phyloP scores from a whole-genome alignment of 2,329 filamentous ascomycete species.

The Ascochyta koolunga region DNA sequence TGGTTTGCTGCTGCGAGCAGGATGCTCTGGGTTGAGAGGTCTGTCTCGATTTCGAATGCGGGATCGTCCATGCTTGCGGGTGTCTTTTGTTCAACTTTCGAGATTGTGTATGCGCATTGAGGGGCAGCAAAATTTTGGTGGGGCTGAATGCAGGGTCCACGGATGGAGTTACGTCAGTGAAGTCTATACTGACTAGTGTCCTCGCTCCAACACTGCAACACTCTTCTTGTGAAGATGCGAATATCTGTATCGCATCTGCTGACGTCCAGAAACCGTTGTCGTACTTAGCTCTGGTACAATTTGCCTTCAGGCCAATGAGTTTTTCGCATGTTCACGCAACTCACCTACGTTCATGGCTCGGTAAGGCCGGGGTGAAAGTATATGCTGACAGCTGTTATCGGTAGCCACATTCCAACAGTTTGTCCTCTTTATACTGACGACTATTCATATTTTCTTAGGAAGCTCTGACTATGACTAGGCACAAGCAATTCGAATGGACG shows the following conservation, averaged over 20 bases:
- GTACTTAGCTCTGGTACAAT: too few relatives aligned
- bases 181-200: neutral
- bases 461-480: neutral
- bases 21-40: slow-evolving; percentile 62
- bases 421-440: too few relatives aligned
- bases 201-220: too few relatives aligned
- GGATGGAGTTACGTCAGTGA: neutral
- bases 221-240: too few relatives aligned
- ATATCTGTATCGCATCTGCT: too few relatives aligned
- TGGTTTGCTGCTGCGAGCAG: slow-evolving; percentile 71
- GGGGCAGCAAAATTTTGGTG: slow-evolving; percentile 14
- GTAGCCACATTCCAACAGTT: too few relatives aligned
- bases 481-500: slow-evolving; percentile 10
- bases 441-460: neutral
- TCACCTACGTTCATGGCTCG: too few relatives aligned
- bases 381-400: neutral
- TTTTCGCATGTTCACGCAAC: too few relatives aligned
- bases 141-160: slow-evolving; percentile 10
- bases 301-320: too few relatives aligned
- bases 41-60: slow-evolving; percentile 47
- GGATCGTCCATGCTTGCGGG: slow-evolving; percentile 37
- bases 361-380: neutral
- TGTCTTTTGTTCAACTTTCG: neutral
- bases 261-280: too few relatives aligned
- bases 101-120: neutral